Evolutionary conservation across 352 stramenopile species (phyloP), one percentile per base, ranked within the genome.

Genomic region (Phytopythium kandeliae): DNA sequence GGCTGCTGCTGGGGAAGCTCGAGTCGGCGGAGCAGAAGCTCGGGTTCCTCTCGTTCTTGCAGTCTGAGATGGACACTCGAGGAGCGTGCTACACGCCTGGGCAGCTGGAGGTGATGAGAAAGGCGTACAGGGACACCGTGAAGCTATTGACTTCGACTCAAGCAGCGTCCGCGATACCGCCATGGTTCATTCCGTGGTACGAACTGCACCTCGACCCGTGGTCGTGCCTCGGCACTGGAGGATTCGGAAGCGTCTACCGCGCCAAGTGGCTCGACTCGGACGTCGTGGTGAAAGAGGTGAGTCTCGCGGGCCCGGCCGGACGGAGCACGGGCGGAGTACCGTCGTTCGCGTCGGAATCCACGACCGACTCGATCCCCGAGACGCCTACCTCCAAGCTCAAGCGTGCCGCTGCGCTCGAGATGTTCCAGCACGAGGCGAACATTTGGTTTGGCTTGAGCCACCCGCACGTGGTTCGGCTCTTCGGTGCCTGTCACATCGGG

Each of bases 371-470:
- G 21, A 6, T 25, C 24, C 21, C 1, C 11, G 38, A 44, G 21
- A 44, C 21, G 3, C 10, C 38, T 12, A 30, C 38, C 4, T 4
- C 21, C 38, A 44, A 44, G n/a, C 6, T 2, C 8, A 30, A 25
- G 10, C 19, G 38, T n/a, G 38, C 19, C 48, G 50, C 63, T 25
- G 21, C 49, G n/a, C 58, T 64, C 40, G 46, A 63, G 12, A 41
- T 61, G 40, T 71, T 71, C 46, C 45, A 53, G 31, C 35, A 54
- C 16, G 63, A 69, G 52, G 63, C 55, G 9, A 47, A 61, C 34
- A 57, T 69, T 48, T 71, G 63, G 63, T 66, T 63, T 37, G 63
- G 58, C 40, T 46, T 71, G 13, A 65, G 57, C 24, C 63, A 71
- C 25, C 55, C 60, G 38, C 60, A 71, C 17, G 54, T 68, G 11